Base-by-base conservation (phyloP, 306 rosid species). In the Glycine latifolia region DNA sequence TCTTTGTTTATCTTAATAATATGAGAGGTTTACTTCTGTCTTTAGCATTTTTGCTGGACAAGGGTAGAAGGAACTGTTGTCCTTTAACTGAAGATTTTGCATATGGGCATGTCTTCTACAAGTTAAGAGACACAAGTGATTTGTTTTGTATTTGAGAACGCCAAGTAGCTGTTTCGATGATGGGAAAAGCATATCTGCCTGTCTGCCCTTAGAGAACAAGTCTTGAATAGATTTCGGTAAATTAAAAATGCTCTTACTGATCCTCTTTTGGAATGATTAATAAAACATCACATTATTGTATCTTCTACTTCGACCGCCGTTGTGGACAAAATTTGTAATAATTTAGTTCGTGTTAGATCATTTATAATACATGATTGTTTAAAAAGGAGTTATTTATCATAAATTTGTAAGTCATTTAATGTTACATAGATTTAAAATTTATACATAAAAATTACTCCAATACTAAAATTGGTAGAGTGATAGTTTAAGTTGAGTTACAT, bases 21-120 rank as follows among this genome's bases (percentile, higher is more conserved):
- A 8, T 44, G 53, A 84, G 69, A 59, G 81, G 54, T 72, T 73
- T 82, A 35, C 77, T 81, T 87, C 41, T 81, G 52, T 66, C 75
- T 75, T 35, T 58, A 60, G 84, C 84, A 50, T 82, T 82, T 63
- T 73, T 74, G 68, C 67, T 85, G 61, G 76, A 78, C 74, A 82
- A 74, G 67, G 79, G 58, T 67, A 52, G 77, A 83, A 50, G 77
- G 79, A 82, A 62, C 58, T 63, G 63, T 55, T 61, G 79, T 77
- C 75, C 61, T 75, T 71, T 82, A 60, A n/a, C 71, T 14, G 81
- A 69, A 72, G 89, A 80, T 33, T 65, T 60, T 65, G 78, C 52
- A 17, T 75, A 16, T 67, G 61, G 67, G 81, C 48, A 74, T 85
- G 86, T 79, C 85, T 73, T 67, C 80, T 59, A n/a, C 79, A 37